Conservation (phyloP, 2,329 filamentous ascomycete genomes). For the Microcyclospora tardicrescens region DNA sequence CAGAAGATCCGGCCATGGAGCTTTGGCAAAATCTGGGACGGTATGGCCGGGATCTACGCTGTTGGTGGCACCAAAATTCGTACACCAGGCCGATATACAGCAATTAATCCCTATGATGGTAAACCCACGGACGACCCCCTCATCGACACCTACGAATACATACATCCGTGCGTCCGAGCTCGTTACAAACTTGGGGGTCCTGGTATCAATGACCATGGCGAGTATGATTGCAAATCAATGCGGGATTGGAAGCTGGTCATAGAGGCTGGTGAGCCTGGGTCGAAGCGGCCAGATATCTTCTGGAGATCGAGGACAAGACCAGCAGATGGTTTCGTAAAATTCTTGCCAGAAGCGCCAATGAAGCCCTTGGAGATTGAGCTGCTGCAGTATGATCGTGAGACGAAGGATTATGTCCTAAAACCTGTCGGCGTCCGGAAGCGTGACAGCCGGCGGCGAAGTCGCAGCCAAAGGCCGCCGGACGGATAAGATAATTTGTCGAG, state of each 20-base stretch:
- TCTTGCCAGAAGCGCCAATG: conserved; percentile 33
- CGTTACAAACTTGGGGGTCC: conserved; percentile 34
- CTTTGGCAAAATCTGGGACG: conserved; percentile 36
- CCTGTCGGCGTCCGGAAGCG: too few relatives aligned
- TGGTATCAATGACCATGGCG: conserved; percentile 31
- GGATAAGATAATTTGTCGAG: too few relatives aligned
- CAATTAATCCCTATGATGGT: conserved; percentile 32
- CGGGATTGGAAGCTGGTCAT: conserved; percentile 36
- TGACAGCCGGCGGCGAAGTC: too few relatives aligned
- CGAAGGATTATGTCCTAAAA: conserved; percentile 11
- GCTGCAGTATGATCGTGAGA: conserved; percentile 14
- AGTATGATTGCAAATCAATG: conserved; percentile 32
- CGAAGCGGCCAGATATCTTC: conserved; percentile 26
- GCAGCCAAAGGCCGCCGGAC: too few relatives aligned
- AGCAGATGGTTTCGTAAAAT: conserved; percentile 8
- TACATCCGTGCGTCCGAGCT: conserved; percentile 37
- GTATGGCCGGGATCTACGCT: conserved; percentile 33
- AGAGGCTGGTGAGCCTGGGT: conserved; percentile 18
- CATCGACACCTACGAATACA: conserved; percentile 38
- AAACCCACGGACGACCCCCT: conserved; percentile 28
- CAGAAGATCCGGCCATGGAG: conserved; percentile 31
- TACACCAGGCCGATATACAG: conserved; percentile 36
- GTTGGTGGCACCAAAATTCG: conserved; percentile 33
- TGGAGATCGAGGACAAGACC: conserved; percentile 23
- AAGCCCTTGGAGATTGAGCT: conserved; percentile 32